Evolutionary conservation across 352 stramenopile genomes (phyloP), one percentile per base, ranked within the genome.

Genomic region (Phytophthora macrochlamydospora): DNA sequence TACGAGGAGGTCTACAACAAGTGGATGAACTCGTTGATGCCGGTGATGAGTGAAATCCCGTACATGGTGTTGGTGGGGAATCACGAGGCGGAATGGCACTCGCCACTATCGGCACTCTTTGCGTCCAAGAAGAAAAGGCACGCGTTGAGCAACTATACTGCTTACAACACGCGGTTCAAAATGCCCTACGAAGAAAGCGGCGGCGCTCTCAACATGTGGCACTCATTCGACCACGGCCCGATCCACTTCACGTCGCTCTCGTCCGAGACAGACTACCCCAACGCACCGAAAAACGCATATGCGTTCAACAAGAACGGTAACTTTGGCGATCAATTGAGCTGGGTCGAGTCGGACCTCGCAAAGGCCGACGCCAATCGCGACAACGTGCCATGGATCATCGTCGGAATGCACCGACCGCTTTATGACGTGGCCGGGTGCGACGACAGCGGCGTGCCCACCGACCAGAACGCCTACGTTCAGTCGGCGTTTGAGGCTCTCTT

Each of bases 1-100:
- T 95, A 92, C 69, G 87, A 95, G 18, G 18, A 24, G 18, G 18
- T 24, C 18, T 24, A 24, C 18, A 24, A 24, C 18, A 24, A 24
- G 18, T 24, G 18, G 18, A 24, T 24, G 18, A 24, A 24, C 18
- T 24, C 18, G 18, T 24, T 24, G 18, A 24, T 24, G 18, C 18
- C 18, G 18, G 18, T 24, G 18, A 24, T 24, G 18, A 24, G 18
- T 24, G 18, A 24, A 24, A 24, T 24, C 18, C 18, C 18, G 18
- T 24, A 24, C 18, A 24, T 24, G 18, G 18, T 24, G 18, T 13
- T 45, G 38, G 38, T 45, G 11, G 38, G 38, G 3, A 45, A 45
- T 14, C 38, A 45, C 38, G 38, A 45, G 8, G 38, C 38, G 13
- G 38, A 45, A 14, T 45, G 38, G 11, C 38, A 45, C 18, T 45